Conservation (phyloP, 2,329 filamentous ascomycete species). For the Botrytis aclada region DNA sequence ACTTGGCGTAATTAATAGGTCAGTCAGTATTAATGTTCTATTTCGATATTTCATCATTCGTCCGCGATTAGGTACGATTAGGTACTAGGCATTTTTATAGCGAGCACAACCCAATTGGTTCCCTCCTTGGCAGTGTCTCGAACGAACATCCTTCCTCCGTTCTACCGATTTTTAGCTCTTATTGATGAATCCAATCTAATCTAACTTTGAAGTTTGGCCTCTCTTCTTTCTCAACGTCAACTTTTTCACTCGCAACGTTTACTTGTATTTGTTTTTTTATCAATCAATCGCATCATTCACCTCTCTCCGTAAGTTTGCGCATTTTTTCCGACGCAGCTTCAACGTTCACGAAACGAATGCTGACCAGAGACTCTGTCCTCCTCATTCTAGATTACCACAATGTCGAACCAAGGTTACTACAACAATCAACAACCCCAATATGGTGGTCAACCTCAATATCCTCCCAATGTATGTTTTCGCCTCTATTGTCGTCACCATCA, state of each 20-base stretch:
- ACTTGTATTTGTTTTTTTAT: not conserved
- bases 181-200: slow-evolving; percentile 11
- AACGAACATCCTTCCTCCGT: slow-evolving; percentile 15
- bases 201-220: slow-evolving; percentile 3
- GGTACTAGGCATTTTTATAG: not conserved
- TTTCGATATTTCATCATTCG: not conserved
- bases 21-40: not conserved
- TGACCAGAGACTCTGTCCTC: not conserved
- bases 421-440: slow-evolving; percentile 37
- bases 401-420: slow-evolving; percentile 39
- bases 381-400: slow-evolving; percentile 14
- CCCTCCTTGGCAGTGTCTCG: slow-evolving; percentile 1
- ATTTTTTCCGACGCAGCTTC: not conserved
- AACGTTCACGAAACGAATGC: not conserved
- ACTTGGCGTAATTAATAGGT: slow-evolving; percentile 7
- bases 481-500: not conserved
- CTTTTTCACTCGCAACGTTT: not conserved
- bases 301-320: slow-evolving; percentile 1
- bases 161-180: slow-evolving; percentile 13
- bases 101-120: not conserved
- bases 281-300: not conserved
- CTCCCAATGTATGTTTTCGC: slow-evolving; percentile 30
- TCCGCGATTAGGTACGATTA: not conserved
- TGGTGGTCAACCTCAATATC: slow-evolving; percentile 36
- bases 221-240: slow-evolving; percentile 7